A percentile compares a stretch with the other conserved stretches of the same genome.
Evolutionary conservation across 805 yeast species (phyloP).

Genomic region (Candida maltosa): DNA sequence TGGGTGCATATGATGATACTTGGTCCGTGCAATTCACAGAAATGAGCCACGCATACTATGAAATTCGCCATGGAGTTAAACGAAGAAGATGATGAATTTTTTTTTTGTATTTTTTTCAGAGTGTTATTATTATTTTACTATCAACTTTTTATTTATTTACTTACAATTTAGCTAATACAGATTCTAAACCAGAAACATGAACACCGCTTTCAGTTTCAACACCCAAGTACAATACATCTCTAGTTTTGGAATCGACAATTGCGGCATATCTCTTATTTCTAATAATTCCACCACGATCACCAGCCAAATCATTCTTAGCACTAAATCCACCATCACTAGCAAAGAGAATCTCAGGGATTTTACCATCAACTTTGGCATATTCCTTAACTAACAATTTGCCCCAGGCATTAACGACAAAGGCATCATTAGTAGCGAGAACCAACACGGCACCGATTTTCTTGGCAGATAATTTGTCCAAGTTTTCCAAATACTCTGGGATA

Average conservation of each 20-base stretch:
- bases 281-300: slow-evolving; percentile 34
- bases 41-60: slow-evolving; percentile 62
- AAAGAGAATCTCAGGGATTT: slow-evolving; percentile 24
- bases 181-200: slow-evolving; percentile 33
- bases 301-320: slow-evolving; percentile 22
- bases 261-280: slow-evolving; percentile 41
- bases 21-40: slow-evolving; percentile 80
- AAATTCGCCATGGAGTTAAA: slow-evolving; percentile 29
- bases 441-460: slow-evolving; percentile 27
- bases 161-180: slow-evolving; percentile 30
- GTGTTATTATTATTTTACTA: neutral
- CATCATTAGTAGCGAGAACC: slow-evolving; percentile 39
- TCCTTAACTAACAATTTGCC: slow-evolving; percentile 36
- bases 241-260: slow-evolving; percentile 23
- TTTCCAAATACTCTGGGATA: slow-evolving; percentile 34
- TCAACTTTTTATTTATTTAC: neutral
- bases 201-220: slow-evolving; percentile 31
- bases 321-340: slow-evolving; percentile 41
- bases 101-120: neutral
- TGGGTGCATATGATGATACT: slow-evolving; percentile 64
- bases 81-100: neutral
- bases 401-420: slow-evolving; percentile 44
- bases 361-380: slow-evolving; percentile 14
- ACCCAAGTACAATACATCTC: slow-evolving; percentile 32
- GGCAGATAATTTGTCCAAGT: slow-evolving; percentile 24